Conservation (phyloP, 192 early-diverging fungal genomes). For the Entomortierella parvispora region DNA sequence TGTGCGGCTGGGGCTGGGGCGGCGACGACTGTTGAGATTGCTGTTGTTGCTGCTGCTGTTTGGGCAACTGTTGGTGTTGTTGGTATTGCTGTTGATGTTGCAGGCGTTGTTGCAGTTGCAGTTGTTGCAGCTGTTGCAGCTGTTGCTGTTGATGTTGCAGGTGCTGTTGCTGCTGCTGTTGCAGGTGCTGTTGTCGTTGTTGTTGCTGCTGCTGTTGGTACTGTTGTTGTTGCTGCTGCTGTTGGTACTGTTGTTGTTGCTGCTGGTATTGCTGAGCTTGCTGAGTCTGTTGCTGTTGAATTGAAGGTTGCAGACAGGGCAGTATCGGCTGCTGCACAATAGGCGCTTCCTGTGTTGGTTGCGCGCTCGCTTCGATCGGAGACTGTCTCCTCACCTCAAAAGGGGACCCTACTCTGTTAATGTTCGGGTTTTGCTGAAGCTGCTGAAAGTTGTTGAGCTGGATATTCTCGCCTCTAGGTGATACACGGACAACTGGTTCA, state of each 20-base stretch:
- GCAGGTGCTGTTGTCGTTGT: too few species aligned
- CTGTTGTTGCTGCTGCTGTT: slow-evolving; percentile 3
- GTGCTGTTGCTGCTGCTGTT: too few species aligned
- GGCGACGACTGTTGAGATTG: slow-evolving; percentile 4
- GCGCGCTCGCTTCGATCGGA: slow-evolving; percentile 1
- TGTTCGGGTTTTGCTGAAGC: neutral
- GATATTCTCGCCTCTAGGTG: slow-evolving; percentile 1
- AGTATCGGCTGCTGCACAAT: neutral
- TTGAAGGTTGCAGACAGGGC: neutral
- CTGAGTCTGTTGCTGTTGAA: neutral
- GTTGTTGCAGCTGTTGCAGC: slow-evolving; percentile 6
- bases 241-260: too few species aligned
- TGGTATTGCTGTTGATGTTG: slow-evolving; percentile 3
- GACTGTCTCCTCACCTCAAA: neutral
- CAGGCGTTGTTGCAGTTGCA: neutral
- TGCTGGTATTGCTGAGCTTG: too few species aligned
- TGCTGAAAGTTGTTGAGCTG: slow-evolving; percentile 14
- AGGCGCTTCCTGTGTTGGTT: too few species aligned
- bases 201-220: too few species aligned
- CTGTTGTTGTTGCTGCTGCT: too few species aligned
- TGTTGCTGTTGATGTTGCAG: too few species aligned
- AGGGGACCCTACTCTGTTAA: neutral
- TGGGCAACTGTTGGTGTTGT: slow-evolving; percentile 1
- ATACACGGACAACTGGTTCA: slow-evolving; percentile 8
- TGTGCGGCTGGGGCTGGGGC: neutral